phyloP scores from a whole-genome alignment of 176 grass and related monocot species.

The Avena atlantica region DNA sequence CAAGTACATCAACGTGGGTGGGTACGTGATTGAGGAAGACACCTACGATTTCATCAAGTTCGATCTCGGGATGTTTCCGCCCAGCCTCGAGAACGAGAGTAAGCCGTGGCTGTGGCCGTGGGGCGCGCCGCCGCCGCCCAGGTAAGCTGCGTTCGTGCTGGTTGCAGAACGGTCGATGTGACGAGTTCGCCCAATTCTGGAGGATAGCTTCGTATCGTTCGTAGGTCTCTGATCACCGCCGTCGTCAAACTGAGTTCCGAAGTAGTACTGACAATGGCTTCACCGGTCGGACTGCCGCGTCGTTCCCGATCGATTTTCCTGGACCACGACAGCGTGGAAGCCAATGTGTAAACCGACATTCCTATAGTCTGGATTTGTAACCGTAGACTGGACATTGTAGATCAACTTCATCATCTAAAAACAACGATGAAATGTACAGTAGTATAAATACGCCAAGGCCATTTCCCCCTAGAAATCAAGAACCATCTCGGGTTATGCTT shows the following conservation, averaged over 20 bases:
- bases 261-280: conserved; percentile 20
- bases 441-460: background rate
- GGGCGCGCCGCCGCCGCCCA: background rate
- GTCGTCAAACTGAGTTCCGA: background rate
- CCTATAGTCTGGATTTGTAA: background rate
- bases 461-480: background rate
- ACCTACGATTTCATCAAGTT: conserved; percentile 35
- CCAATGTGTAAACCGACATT: background rate
- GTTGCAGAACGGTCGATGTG: background rate
- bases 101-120: conserved; percentile 40
- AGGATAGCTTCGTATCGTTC: background rate
- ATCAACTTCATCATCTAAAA: background rate
- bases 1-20: conserved; percentile 12
- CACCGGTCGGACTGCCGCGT: background rate
- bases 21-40: conserved; percentile 43
- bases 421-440: background rate
- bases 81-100: conserved; percentile 7
- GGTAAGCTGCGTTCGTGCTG: background rate
- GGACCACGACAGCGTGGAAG: background rate
- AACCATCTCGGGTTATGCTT: background rate
- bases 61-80: conserved; percentile 37
- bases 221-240: background rate
- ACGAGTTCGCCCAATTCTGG: background rate
- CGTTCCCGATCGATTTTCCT: too few relatives aligned
- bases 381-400: background rate